Percentiles rank a stretch among this genome's conserved stretches.
phyloP scores from a whole-genome alignment of 192 early-diverging fungal species.

The Coemansia sp. region DNA sequence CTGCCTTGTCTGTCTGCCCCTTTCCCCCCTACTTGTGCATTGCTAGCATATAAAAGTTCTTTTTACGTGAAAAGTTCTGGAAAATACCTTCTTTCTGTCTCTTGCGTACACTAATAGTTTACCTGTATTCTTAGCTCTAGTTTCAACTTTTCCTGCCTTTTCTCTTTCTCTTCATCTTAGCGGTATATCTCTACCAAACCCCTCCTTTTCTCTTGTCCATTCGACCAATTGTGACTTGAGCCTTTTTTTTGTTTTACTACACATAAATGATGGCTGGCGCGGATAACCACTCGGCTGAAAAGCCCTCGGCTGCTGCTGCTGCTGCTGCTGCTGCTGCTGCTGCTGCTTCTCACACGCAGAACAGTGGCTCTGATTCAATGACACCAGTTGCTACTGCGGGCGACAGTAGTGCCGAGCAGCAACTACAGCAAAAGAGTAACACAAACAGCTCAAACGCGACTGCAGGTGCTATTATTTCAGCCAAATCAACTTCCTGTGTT shows the following conservation, averaged over 20 bases:
- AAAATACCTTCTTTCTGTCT: background rate
- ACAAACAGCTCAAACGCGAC: background rate
- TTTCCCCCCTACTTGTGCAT: too few relatives aligned
- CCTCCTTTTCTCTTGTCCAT: background rate
- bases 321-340: conserved; percentile 5
- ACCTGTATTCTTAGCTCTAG: conserved; percentile 1
- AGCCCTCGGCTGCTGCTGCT: background rate
- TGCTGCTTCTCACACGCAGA: background rate
- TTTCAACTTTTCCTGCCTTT: background rate
- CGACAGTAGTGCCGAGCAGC: conserved; percentile 9
- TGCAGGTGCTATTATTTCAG: conserved; percentile 25
- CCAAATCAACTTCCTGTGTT: conserved; percentile 55
- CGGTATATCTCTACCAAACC: background rate
- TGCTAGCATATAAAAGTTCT: background rate
- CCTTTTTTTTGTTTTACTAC: background rate
- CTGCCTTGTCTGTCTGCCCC: too few relatives aligned
- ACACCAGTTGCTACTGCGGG: background rate
- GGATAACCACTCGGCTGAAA: conserved; percentile 17
- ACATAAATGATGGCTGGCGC: conserved; percentile 19
- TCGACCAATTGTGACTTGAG: background rate
- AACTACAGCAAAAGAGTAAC: conserved; percentile 12
- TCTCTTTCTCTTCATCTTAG: background rate
- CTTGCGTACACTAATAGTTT: background rate
- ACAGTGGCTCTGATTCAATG: conserved; percentile 1
- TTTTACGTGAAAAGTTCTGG: background rate